Evolutionary conservation across 2,329 filamentous ascomycete species (phyloP).

Genomic region (Juglanconis sp.): DNA sequence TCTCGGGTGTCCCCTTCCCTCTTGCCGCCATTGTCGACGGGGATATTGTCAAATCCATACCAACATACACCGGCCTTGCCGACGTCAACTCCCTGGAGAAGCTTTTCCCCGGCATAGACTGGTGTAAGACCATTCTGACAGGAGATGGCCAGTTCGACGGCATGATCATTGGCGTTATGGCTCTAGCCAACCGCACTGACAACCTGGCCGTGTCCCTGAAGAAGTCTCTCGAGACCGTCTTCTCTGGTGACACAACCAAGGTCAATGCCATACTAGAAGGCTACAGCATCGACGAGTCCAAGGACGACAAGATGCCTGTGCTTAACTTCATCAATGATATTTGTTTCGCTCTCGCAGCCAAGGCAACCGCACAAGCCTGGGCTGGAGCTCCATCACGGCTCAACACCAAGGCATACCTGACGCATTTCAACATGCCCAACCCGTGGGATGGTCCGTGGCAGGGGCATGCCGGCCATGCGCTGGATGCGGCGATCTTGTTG

Average conservation of each 20-base stretch:
- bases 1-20: slow-evolving; percentile 8
- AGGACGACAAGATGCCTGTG: slow-evolving; percentile 1
- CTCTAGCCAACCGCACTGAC: slow-evolving; percentile 5
- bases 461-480: slow-evolving; percentile 38
- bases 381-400: slow-evolving; percentile 1
- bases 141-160: slow-evolving; percentile 15
- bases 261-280: neutral
- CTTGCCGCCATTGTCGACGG: slow-evolving; percentile 16
- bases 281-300: slow-evolving; percentile 9
- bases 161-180: slow-evolving; percentile 6
- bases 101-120: slow-evolving; percentile 4
- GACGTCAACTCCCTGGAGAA: slow-evolving; percentile 2
- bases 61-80: slow-evolving; percentile 8
- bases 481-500: slow-evolving; percentile 42
- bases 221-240: slow-evolving; percentile 5
- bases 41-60: slow-evolving; percentile 9
- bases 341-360: slow-evolving; percentile 7
- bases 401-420: slow-evolving; percentile 9
- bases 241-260: slow-evolving; percentile 1
- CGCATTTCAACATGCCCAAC: slow-evolving; percentile 45
- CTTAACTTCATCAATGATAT: slow-evolving; percentile 14
- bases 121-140: slow-evolving; percentile 14
- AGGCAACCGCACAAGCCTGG: slow-evolving; percentile 5
- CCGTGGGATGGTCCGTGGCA: slow-evolving; percentile 42
- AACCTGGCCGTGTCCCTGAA: slow-evolving; percentile 6